Evolutionary conservation across 345 rosid species (phyloP).

Genomic region (Hirschfeldia incana): DNA sequence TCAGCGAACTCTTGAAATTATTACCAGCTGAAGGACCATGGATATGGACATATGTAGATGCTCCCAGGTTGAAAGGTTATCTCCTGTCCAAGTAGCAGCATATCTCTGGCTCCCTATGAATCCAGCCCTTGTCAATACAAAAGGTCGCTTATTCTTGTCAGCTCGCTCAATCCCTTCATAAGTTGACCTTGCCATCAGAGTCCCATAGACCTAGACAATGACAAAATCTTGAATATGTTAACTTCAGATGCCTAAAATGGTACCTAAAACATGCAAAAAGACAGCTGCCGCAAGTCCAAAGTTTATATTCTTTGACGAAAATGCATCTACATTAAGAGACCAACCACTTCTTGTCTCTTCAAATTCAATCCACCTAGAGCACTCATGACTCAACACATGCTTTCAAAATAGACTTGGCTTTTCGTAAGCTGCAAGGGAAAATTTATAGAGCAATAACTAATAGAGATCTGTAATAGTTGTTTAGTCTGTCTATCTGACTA

Average conservation of each 20-base stretch:
- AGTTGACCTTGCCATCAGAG: slow-evolving; percentile 91
- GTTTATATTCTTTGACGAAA: neutral
- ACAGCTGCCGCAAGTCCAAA: neutral
- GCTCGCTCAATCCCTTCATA: slow-evolving; percentile 83
- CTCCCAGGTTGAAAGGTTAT: slow-evolving; percentile 92
- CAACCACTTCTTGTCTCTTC: neutral
- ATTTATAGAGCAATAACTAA: neutral
- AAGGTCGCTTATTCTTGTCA: slow-evolving; percentile 71
- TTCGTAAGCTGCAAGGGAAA: neutral
- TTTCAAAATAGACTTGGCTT: neutral
- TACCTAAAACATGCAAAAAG: neutral
- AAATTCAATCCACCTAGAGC: neutral
- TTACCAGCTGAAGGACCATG: slow-evolving; percentile 94
- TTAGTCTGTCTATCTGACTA: neutral
- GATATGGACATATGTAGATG: slow-evolving; percentile 87
- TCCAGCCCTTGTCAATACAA: slow-evolving; percentile 97
- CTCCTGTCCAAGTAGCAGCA: slow-evolving; percentile 97
- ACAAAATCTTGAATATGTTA: slow-evolving; percentile 6
- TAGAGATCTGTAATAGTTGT: neutral
- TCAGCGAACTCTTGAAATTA: slow-evolving; percentile 13
- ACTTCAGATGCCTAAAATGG: neutral
- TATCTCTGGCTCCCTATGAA: slow-evolving; percentile 82
- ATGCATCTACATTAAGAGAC: neutral
- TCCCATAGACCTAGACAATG: slow-evolving; percentile 69
- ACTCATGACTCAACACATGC: neutral